phyloP scores from a whole-genome alignment of 192 early-diverging fungal genomes.

The Backusella mclennaniae region DNA sequence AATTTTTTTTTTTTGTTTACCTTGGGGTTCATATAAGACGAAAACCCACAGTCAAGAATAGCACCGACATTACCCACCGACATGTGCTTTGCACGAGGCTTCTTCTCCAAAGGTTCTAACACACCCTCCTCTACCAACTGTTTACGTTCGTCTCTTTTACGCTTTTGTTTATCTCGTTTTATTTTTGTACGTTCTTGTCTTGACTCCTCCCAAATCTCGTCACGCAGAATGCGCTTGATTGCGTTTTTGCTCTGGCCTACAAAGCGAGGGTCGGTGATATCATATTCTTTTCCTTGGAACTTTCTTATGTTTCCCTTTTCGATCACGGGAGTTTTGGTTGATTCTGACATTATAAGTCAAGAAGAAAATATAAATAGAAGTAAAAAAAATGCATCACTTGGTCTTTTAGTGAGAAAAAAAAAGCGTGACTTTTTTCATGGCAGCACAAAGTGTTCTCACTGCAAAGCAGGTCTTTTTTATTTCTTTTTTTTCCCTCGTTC shows the following conservation, averaged over 20 bases:
- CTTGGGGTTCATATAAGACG: constrained; percentile 73
- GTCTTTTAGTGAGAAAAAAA: background rate
- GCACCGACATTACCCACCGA: constrained; percentile 51
- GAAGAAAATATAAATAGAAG: background rate
- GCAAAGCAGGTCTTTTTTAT: background rate
- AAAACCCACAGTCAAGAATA: constrained; percentile 81
- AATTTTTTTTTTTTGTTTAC: constrained; percentile 24
- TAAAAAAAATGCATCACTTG: background rate
- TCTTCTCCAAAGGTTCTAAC: constrained; percentile 38
- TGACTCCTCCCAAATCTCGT: constrained; percentile 54
- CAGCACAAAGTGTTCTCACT: background rate
- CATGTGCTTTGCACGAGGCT: constrained; percentile 48
- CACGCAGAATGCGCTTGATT: constrained; percentile 65
- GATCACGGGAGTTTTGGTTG: background rate
- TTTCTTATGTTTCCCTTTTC: background rate
- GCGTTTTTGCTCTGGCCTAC: constrained; percentile 65
- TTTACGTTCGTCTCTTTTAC: constrained; percentile 47
- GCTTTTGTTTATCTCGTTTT: constrained; percentile 49
- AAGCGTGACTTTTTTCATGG: no score
- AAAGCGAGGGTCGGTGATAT: constrained; percentile 39
- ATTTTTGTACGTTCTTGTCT: constrained; percentile 46
- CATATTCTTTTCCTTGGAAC: constrained; percentile 20
- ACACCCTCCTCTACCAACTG: constrained; percentile 43
- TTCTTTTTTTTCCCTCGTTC: background rate
- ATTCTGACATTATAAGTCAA: background rate